A percentile compares a stretch with the other conserved stretches of the same genome.
phyloP scores from a whole-genome alignment of 2,329 filamentous ascomycete genomes.

The Xylaria sp. region DNA sequence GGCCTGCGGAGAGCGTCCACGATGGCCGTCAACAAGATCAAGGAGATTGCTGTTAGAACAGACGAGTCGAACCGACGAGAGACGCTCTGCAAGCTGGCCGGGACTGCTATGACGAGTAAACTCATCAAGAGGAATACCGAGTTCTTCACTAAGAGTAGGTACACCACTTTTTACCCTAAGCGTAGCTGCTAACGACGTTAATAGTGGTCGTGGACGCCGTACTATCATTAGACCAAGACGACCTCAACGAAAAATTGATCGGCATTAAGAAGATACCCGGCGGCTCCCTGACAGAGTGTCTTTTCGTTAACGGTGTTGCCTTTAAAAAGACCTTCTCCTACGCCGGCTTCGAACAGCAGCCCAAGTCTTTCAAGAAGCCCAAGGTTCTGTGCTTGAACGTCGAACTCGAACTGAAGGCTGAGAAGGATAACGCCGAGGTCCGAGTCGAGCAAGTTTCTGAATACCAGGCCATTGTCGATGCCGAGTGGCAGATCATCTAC shows the following conservation, averaged over 20 bases:
- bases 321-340: constrained; percentile 99
- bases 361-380: constrained; percentile 91
- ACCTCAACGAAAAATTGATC: constrained; percentile 97
- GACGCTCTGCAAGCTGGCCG: constrained; percentile 88
- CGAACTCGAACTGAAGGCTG: constrained; percentile 96
- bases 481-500: constrained; percentile 99
- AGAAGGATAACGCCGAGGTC: constrained; percentile 99
- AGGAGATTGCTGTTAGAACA: constrained; percentile 93
- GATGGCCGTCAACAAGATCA: constrained; percentile 98
- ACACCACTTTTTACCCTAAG: background rate
- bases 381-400: constrained; percentile 98
- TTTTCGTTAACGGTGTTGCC: constrained; percentile 97
- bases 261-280: constrained; percentile 98
- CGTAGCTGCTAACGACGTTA: constrained; percentile 21
- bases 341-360: constrained; percentile 98
- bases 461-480: constrained; percentile 99
- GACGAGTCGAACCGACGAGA: constrained; percentile 85
- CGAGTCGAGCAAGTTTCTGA: constrained; percentile 98
- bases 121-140: constrained; percentile 96
- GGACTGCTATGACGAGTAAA: constrained; percentile 99
- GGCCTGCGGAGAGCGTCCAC: constrained; percentile 85
- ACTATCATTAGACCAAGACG: constrained; percentile 92
- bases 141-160: constrained; percentile 96
- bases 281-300: constrained; percentile 92
- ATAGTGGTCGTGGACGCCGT: constrained; percentile 98